Evolutionary conservation across 2,329 filamentous ascomycete genomes (phyloP).

Genomic region (Fusarium piperis): DNA sequence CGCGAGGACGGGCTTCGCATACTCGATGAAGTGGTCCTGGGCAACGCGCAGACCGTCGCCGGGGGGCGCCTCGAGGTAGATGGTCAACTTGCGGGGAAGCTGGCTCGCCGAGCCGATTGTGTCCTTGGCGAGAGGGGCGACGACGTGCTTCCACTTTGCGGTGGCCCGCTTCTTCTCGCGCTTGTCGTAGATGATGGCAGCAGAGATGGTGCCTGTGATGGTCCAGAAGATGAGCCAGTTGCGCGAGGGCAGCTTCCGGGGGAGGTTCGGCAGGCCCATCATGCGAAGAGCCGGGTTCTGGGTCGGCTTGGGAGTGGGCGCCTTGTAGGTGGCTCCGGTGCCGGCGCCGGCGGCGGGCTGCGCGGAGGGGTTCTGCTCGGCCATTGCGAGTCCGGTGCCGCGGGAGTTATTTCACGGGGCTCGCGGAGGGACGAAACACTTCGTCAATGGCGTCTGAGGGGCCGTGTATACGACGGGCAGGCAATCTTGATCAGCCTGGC

Average conservation of each 20-base stretch:
- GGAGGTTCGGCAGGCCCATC: slow-evolving; percentile 86
- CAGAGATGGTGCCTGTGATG: slow-evolving; percentile 79
- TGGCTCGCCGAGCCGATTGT: slow-evolving; percentile 73
- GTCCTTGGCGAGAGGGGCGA: slow-evolving; percentile 85
- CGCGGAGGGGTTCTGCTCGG: slow-evolving; percentile 34
- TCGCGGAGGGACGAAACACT: background rate
- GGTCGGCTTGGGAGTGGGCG: slow-evolving; percentile 54
- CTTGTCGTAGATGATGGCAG: slow-evolving; percentile 89
- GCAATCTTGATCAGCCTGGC: slow-evolving; percentile 17
- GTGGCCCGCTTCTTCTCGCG: slow-evolving; percentile 87
- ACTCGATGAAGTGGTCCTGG: slow-evolving; percentile 96
- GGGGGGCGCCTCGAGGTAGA: slow-evolving; percentile 87
- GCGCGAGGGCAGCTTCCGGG: slow-evolving; percentile 86
- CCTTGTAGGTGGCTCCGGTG: slow-evolving; percentile 42
- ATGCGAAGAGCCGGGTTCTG: slow-evolving; percentile 79
- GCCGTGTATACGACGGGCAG: slow-evolving; percentile 12
- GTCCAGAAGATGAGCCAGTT: slow-evolving; percentile 98
- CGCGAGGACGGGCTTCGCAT: slow-evolving; percentile 91
- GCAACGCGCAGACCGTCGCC: slow-evolving; percentile 84
- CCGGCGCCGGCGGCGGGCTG: slow-evolving; percentile 41
- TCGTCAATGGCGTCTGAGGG: background rate
- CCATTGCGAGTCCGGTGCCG: slow-evolving; percentile 29
- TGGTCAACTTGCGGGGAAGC: slow-evolving; percentile 84
- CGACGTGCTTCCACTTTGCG: slow-evolving; percentile 84
- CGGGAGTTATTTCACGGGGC: background rate